A percentile compares a stretch with the other conserved stretches of the same genome.
Evolutionary conservation across 257 asterid genomes (phyloP).

Genomic region (Solanum pinnatisectum): DNA sequence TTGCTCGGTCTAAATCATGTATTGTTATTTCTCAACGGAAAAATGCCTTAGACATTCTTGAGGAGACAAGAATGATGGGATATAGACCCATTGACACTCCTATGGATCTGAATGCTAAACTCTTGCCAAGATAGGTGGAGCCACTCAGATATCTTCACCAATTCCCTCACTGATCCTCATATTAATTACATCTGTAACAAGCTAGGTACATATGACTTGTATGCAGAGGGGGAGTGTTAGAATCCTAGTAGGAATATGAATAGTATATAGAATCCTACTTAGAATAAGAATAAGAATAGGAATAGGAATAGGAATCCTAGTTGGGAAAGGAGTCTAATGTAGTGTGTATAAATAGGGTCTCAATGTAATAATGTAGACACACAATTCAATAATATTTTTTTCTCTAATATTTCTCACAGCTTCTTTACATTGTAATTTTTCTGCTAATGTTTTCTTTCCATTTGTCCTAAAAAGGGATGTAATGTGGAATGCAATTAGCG

Average conservation of each 20-base stretch:
- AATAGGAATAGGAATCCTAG: background rate
- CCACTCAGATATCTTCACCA: background rate
- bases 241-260: background rate
- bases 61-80: background rate
- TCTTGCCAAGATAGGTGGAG: background rate
- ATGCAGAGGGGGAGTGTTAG: background rate
- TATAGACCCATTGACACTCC: background rate
- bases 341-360: background rate
- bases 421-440: background rate
- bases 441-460: conserved; percentile 1
- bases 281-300: background rate
- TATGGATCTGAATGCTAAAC: background rate
- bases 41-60: background rate
- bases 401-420: background rate
- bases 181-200: background rate
- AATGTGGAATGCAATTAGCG: conserved; percentile 87
- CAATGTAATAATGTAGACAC: background rate
- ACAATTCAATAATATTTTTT: background rate
- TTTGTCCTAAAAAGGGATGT: conserved; percentile 52
- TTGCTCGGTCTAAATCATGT: background rate
- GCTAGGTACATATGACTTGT: background rate
- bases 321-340: background rate
- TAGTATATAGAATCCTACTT: background rate
- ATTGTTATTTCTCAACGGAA: background rate
- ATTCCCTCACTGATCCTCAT: background rate